These are phyloP conservation scores for Coccomyxa subellipsoidea DNA, from an alignment of 163 green algal species.

Conservation along the genomic window DNA sequence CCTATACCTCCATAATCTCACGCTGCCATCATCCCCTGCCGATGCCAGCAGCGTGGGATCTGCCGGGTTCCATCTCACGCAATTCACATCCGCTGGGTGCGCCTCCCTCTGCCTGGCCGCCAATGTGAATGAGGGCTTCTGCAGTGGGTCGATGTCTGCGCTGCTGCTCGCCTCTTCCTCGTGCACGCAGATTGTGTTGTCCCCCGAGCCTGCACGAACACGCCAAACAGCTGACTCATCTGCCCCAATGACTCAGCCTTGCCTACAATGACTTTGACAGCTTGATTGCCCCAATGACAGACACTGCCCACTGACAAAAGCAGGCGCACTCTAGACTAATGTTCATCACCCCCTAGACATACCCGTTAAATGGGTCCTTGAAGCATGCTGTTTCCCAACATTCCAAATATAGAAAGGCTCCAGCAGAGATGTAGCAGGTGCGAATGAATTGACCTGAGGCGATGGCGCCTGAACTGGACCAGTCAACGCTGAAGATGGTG, in stretches of 20 bases:
- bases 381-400: too few species aligned
- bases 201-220: conserved; percentile 46
- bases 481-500: conserved; percentile 81
- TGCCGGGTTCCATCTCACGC: conserved; percentile 69
- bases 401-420: too few species aligned
- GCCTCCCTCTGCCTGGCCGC: conserved; percentile 29
- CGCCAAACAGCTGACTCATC: background rate
- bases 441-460: conserved; percentile 16
- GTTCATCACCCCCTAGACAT: too few species aligned
- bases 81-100: conserved; percentile 76
- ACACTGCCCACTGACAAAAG: too few species aligned
- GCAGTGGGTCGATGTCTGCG: background rate
- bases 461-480: conserved; percentile 29
- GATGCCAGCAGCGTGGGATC: conserved; percentile 58
- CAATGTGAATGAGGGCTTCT: conserved; percentile 19
- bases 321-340: too few species aligned
- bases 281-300: too few species aligned
- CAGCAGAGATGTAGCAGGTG: too few species aligned
- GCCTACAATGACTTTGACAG: too few species aligned
- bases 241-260: too few species aligned
- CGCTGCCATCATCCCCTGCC: conserved; percentile 61
- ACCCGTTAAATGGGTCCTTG: too few species aligned
- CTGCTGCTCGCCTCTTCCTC: conserved; percentile 3
- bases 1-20: conserved; percentile 57
- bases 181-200: conserved; percentile 69